These are phyloP conservation scores for Batkoa obscura DNA, from an alignment of 371 early-diverging fungal species.

Conservation along the genomic window DNA sequence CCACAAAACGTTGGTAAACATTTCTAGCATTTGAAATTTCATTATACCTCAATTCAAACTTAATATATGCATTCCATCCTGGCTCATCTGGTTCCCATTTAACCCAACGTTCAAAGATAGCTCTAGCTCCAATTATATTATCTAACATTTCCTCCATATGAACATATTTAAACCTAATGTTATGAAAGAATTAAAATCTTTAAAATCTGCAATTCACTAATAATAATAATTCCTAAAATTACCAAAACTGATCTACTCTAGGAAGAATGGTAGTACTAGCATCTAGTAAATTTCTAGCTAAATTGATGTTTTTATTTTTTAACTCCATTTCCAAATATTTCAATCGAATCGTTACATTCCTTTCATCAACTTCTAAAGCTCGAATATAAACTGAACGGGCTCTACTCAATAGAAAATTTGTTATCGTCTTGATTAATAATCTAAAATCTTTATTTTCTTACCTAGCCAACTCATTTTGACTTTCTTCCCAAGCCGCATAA, in stretches of 20 bases:
- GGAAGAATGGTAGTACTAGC: conserved; percentile 78
- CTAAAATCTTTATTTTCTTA: no score
- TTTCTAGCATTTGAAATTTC: conserved; percentile 66
- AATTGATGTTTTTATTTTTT: conserved; percentile 78
- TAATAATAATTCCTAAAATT: conserved; percentile 10
- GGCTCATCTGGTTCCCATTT: conserved; percentile 87
- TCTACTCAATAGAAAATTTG: conserved; percentile 12
- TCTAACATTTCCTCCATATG: conserved; percentile 94
- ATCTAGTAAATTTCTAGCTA: conserved; percentile 86
- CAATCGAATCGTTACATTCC: conserved; percentile 71
- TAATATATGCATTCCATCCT: conserved; percentile 87
- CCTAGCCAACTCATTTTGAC: conserved; percentile 61
- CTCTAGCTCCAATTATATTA: conserved; percentile 72
- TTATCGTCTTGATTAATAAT: not conserved
- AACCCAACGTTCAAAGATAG: conserved; percentile 97
- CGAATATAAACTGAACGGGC: conserved; percentile 85
- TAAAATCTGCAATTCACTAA: no score
- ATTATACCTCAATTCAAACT: conserved; percentile 76
- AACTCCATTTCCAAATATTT: conserved; percentile 95
- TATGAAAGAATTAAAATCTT: not conserved
- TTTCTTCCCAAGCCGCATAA: conserved; percentile 92
- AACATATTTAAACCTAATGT: conserved; percentile 54
- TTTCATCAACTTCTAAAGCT: conserved; percentile 71
- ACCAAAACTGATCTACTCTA: conserved; percentile 91
- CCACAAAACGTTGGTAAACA: conserved; percentile 69